These are phyloP conservation scores for Coemansia umbellata DNA, from an alignment of 192 early-diverging fungal genomes.

Conservation along the genomic window DNA sequence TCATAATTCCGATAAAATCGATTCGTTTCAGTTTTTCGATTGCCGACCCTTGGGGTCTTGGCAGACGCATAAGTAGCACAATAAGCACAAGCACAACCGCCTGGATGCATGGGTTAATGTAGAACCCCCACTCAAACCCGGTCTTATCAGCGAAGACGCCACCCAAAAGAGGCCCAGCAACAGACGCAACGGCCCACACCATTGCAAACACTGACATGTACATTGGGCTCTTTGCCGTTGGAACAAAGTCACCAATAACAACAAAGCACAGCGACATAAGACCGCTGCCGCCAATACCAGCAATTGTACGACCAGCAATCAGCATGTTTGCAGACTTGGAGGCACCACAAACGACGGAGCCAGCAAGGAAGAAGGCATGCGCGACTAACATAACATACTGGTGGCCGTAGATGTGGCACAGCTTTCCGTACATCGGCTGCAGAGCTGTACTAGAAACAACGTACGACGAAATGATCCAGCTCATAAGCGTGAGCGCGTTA, in stretches of 20 bases:
- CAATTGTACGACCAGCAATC: conserved; percentile 64
- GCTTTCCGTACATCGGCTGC: conserved; percentile 73
- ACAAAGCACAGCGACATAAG: conserved; percentile 60
- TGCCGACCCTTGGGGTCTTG: conserved; percentile 20
- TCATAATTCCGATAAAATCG: conserved; percentile 61
- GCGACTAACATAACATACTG: conserved; percentile 54
- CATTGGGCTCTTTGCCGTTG: conserved; percentile 55
- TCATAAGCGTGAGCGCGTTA: conserved; percentile 54
- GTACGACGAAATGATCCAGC: conserved; percentile 75
- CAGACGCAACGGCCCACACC: conserved; percentile 57
- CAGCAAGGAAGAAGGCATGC: conserved; percentile 50
- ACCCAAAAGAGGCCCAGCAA: conserved; percentile 58
- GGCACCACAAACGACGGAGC: conserved; percentile 54
- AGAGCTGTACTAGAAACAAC: conserved; percentile 67
- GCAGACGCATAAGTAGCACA: conserved; percentile 40
- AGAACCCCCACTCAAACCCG: conserved; percentile 56
- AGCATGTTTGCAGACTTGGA: conserved; percentile 60
- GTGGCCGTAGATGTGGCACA: conserved; percentile 81
- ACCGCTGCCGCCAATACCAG: conserved; percentile 67
- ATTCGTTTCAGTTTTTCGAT: conserved; percentile 58
- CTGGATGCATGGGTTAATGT: conserved; percentile 53
- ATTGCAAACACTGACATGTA: conserved; percentile 55
- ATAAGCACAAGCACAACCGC: conserved; percentile 46
- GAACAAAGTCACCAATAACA: conserved; percentile 64
- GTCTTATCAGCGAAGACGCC: conserved; percentile 57